Evolutionary conservation across 2,329 filamentous ascomycete species (phyloP).

Genomic region (Sporothrix inflata): DNA sequence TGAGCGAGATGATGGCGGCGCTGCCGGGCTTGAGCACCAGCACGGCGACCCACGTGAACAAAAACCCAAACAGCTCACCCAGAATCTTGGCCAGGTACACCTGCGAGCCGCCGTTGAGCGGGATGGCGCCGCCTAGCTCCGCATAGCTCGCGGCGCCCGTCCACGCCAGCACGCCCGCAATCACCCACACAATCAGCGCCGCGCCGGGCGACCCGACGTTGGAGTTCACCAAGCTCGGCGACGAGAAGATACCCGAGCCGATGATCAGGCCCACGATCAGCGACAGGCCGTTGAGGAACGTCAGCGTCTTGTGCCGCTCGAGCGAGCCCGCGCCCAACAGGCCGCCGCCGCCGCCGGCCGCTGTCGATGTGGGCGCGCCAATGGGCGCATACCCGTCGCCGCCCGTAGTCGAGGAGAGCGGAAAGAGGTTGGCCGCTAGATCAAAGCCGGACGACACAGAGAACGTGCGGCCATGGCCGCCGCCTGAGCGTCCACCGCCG

Average conservation of each 20-base stretch:
- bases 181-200: slow-evolving; percentile 62
- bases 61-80: slow-evolving; percentile 86
- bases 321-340: slow-evolving; percentile 74
- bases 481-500: slow-evolving; percentile 35
- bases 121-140: slow-evolving; percentile 92
- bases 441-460: slow-evolving; percentile 94
- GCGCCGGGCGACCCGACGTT: slow-evolving; percentile 65
- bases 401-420: slow-evolving; percentile 75
- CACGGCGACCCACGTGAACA: slow-evolving; percentile 96
- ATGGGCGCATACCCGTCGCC: slow-evolving; percentile 80
- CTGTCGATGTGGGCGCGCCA: slow-evolving; percentile 68
- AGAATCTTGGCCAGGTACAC: slow-evolving; percentile 96
- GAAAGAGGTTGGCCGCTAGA: slow-evolving; percentile 91
- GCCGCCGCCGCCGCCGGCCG: slow-evolving; percentile 54
- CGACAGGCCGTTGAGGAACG: slow-evolving; percentile 89
- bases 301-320: slow-evolving; percentile 94
- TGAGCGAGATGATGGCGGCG: slow-evolving; percentile 92
- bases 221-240: slow-evolving; percentile 63
- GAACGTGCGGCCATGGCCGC: slow-evolving; percentile 68
- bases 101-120: slow-evolving; percentile 90
- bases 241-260: slow-evolving; percentile 71
- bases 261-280: slow-evolving; percentile 93
- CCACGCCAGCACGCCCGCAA: slow-evolving; percentile 66
- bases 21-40: slow-evolving; percentile 92
- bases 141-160: slow-evolving; percentile 69